Evolutionary conservation across 163 green algal species (phyloP).

Genomic region (Scenedesmus sp.): DNA sequence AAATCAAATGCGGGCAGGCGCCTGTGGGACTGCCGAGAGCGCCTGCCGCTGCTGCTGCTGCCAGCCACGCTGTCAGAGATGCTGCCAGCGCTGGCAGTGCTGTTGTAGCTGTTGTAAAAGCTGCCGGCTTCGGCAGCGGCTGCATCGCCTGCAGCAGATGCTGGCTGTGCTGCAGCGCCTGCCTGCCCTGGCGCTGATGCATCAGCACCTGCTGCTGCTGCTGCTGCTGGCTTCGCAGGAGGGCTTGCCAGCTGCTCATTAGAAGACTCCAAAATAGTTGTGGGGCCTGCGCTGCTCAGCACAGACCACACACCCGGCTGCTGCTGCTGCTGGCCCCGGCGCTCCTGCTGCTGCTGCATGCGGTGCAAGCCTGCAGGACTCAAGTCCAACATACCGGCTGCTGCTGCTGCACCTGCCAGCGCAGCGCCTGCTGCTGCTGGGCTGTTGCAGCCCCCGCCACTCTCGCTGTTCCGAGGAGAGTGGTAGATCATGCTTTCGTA

Average conservation of each 20-base stretch:
- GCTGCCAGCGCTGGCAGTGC: not conserved
- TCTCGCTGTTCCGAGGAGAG: constrained; percentile 15
- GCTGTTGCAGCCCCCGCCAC: not conserved
- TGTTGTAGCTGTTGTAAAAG: not conserved
- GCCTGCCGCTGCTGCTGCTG: not conserved
- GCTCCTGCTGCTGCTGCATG: constrained; percentile 16
- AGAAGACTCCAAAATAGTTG: not conserved
- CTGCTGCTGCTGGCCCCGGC: not conserved
- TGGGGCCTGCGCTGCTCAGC: not conserved
- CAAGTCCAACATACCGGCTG: constrained; percentile 26
- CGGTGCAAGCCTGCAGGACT: not conserved
- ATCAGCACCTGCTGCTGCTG: too few species aligned
- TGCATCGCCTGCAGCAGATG: not conserved
- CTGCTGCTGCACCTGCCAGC: not conserved
- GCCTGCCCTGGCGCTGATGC: not conserved
- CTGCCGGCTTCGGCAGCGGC: not conserved
- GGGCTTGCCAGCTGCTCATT: not conserved
- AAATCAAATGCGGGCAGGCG: constrained; percentile 34
- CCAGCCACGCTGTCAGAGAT: not conserved
- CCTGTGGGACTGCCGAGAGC: not conserved
- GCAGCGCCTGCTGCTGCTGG: not conserved
- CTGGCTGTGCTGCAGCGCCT: not conserved
- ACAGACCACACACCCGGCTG: not conserved
- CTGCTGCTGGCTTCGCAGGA: not conserved
- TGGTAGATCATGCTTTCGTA: constrained; percentile 42